A percentile compares a stretch with the other conserved stretches of the same genome.
Conservation (phyloP, 345 rosid species). For the Eucalyptus leucophloia region DNA sequence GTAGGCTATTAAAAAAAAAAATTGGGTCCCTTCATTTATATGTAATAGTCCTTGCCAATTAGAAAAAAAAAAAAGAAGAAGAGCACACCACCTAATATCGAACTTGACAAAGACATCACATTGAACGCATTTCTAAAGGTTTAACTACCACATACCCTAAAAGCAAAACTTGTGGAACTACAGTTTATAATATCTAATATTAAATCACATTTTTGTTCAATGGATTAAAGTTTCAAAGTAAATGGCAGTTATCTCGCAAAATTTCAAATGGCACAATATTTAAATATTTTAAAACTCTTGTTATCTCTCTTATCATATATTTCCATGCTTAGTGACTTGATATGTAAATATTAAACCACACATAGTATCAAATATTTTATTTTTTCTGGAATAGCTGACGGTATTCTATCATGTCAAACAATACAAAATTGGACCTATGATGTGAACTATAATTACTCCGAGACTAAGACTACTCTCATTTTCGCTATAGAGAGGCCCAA, state of each 20-base stretch:
- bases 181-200: background rate
- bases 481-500: background rate
- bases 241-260: background rate
- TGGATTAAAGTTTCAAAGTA: too few relatives aligned
- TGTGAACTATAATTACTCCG: background rate
- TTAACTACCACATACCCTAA: too few relatives aligned
- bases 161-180: background rate
- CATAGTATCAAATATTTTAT: background rate
- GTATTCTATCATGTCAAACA: background rate
- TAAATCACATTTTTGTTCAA: too few relatives aligned
- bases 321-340: background rate
- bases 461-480: background rate
- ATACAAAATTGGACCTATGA: background rate
- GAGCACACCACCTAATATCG: background rate
- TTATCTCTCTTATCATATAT: background rate
- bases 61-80: too few relatives aligned
- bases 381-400: background rate
- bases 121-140: background rate
- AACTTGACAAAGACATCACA: background rate
- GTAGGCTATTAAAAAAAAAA: background rate
- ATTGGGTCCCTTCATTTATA: background rate
- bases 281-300: too few relatives aligned
- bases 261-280: background rate
- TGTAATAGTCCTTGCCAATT: too few relatives aligned
- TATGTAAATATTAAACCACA: background rate